phyloP scores from a whole-genome alignment of 306 rosid species.

The Phaseolus lunatus region DNA sequence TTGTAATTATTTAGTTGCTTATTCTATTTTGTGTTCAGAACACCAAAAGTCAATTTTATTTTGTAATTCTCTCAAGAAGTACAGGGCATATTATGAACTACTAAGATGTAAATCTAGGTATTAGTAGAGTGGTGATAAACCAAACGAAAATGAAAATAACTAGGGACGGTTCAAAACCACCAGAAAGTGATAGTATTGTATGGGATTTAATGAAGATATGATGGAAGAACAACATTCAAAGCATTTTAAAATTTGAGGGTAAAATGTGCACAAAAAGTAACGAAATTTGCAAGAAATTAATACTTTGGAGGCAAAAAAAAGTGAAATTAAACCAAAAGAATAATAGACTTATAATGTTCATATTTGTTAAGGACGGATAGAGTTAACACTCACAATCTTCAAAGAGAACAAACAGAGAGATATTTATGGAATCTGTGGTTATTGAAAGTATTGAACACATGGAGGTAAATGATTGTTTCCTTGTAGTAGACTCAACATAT shows the following conservation, averaged over 20 bases:
- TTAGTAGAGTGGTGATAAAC: conserved; percentile 1
- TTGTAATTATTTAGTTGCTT: background rate
- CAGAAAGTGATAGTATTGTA: background rate
- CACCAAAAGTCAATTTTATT: conserved; percentile 18
- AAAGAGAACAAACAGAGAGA: too few relatives aligned
- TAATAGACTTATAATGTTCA: too few relatives aligned
- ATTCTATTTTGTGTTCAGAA: background rate
- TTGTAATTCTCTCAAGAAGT: background rate
- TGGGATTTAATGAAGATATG: background rate
- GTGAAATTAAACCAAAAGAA: too few relatives aligned
- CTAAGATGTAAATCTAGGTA: background rate
- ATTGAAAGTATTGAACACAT: background rate
- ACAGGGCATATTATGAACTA: background rate
- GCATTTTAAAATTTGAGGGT: background rate
- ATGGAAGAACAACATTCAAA: background rate
- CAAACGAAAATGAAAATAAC: background rate
- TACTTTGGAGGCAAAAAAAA: too few relatives aligned
- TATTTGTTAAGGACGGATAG: too few relatives aligned
- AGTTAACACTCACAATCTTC: too few relatives aligned
- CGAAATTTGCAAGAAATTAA: too few relatives aligned
- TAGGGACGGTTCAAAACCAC: background rate
- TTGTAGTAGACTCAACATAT: background rate
- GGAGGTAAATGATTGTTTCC: background rate
- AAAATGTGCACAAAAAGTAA: too few relatives aligned
- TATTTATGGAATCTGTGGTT: background rate